Evolutionary conservation across 192 early-diverging fungal species (phyloP).

Genomic region (Backusella psychrophila): DNA sequence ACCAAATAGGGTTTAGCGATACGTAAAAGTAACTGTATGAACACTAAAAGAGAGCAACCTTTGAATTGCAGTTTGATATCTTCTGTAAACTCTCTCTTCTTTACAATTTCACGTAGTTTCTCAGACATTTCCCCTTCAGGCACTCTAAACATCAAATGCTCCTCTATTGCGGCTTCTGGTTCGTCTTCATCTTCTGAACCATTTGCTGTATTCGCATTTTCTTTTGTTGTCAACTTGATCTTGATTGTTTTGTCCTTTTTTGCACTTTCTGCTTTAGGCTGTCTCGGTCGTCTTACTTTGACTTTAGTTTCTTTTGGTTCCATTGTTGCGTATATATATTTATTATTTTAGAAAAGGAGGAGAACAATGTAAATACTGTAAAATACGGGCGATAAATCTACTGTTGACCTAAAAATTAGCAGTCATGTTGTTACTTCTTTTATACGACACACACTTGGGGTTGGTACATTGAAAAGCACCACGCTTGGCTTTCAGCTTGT

Average conservation of each 20-base stretch:
- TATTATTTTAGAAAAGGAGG: no score
- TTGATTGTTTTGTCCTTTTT: slow-evolving; percentile 26
- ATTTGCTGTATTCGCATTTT: not conserved
- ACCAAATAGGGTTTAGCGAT: not conserved
- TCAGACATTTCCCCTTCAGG: slow-evolving; percentile 51
- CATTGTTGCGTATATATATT: not conserved
- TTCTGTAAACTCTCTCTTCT: slow-evolving; percentile 42
- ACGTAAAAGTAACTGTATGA: not conserved
- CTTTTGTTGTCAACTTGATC: slow-evolving; percentile 32
- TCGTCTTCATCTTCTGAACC: slow-evolving; percentile 59
- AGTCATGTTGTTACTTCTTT: no score
- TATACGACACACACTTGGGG: no score
- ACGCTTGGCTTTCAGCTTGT: no score
- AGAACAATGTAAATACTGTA: no score
- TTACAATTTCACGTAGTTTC: slow-evolving; percentile 50
- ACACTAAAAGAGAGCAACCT: slow-evolving; percentile 13
- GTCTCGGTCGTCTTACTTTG: slow-evolving; percentile 10
- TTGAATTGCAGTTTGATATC: slow-evolving; percentile 37
- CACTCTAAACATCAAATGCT: slow-evolving; percentile 79
- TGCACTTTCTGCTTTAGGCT: slow-evolving; percentile 1
- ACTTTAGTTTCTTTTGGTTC: slow-evolving; percentile 17
- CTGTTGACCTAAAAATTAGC: no score
- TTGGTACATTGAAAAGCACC: no score
- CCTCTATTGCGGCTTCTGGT: slow-evolving; percentile 70
- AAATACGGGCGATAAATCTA: no score